phyloP scores from a whole-genome alignment of 371 early-diverging fungal species.

The Lichtheimia hyalospora region DNA sequence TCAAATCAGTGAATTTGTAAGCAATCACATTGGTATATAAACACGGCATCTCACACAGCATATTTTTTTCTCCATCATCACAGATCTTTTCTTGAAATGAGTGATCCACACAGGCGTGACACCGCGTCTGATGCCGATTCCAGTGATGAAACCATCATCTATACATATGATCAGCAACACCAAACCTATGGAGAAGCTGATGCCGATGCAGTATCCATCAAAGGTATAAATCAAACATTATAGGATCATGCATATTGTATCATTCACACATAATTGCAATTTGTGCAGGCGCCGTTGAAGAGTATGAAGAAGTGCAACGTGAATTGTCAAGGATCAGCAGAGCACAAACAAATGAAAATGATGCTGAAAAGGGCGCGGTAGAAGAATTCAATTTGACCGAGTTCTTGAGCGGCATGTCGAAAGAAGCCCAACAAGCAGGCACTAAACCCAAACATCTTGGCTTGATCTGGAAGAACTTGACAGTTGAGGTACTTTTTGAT shows the following conservation, averaged over 20 bases:
- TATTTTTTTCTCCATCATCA: too few relatives aligned
- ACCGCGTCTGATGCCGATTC: too few relatives aligned
- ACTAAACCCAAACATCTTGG: constrained; percentile 41
- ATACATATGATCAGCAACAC: too few relatives aligned
- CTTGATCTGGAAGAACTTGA: constrained; percentile 47
- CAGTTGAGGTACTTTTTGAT: constrained; percentile 21
- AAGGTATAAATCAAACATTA: constrained; percentile 14
- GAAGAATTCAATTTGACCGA: constrained; percentile 35
- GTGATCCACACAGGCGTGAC: too few relatives aligned
- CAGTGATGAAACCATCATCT: too few relatives aligned
- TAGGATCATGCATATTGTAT: not conserved
- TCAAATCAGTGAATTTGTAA: too few relatives aligned
- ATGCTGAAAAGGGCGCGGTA: constrained; percentile 25
- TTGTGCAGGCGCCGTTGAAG: constrained; percentile 28
- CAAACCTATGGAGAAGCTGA: constrained; percentile 35
- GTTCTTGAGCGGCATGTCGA: constrained; percentile 23
- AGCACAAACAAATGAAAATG: constrained; percentile 3
- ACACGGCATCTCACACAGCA: too few relatives aligned
- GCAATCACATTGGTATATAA: too few relatives aligned
- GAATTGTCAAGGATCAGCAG: constrained; percentile 44
- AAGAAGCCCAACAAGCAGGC: constrained; percentile 13
- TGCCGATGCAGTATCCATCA: constrained; percentile 48
- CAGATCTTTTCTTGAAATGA: too few relatives aligned
- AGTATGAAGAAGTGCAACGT: constrained; percentile 44
- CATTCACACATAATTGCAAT: too few relatives aligned